Conservation (phyloP, 352 stramenopile species). For the Phytopythium boreale region DNA sequence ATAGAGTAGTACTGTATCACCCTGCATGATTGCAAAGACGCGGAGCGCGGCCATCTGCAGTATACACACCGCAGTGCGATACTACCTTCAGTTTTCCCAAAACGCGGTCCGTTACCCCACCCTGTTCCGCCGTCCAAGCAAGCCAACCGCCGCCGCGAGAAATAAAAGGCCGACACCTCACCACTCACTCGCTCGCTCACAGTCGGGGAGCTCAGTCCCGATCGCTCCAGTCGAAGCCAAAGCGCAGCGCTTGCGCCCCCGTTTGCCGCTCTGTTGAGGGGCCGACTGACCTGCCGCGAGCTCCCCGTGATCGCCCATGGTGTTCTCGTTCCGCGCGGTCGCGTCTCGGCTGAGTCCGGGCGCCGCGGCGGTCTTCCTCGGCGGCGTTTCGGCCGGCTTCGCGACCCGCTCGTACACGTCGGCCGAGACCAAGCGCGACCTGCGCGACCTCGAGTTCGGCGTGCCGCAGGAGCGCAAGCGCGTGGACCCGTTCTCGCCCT, state of each 20-base stretch:
- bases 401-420: conserved; percentile 32
- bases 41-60: no score
- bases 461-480: conserved; percentile 85
- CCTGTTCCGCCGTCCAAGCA: neutral
- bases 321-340: conserved; percentile 54
- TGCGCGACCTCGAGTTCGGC: conserved; percentile 84
- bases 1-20: no score
- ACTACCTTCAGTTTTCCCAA: neutral
- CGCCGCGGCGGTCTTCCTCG: conserved; percentile 49
- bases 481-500: conserved; percentile 86
- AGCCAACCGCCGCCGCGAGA: neutral
- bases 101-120: neutral
- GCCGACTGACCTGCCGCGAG: neutral
- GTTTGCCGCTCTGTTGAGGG: neutral
- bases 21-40: no score
- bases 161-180: neutral
- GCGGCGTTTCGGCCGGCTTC: conserved; percentile 41
- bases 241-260: neutral
- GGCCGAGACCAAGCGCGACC: conserved; percentile 60
- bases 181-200: neutral
- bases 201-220: neutral
- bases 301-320: conserved; percentile 26
- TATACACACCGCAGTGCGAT: no score
- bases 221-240: neutral
- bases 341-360: conserved; percentile 26